These are phyloP conservation scores for Candida krabiensis DNA, from an alignment of 805 yeast genomes.

Conservation along the genomic window DNA sequence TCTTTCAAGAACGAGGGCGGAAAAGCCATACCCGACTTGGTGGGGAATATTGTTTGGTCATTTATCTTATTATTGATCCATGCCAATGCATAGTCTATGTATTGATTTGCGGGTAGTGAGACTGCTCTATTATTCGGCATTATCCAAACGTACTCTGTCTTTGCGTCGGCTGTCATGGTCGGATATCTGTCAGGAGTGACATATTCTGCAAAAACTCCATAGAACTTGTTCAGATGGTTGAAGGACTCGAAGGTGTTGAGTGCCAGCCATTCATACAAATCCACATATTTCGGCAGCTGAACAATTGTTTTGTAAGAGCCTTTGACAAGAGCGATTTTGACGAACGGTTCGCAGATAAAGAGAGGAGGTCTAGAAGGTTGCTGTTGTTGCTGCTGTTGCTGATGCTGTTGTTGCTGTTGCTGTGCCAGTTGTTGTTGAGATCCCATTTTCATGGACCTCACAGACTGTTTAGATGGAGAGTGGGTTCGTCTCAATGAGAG, in stretches of 20 bases:
- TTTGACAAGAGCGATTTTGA: slow-evolving; percentile 89
- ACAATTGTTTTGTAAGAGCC: slow-evolving; percentile 97
- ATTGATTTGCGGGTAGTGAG: slow-evolving; percentile 87
- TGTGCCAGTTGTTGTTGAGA: slow-evolving; percentile 16
- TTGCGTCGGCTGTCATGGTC: slow-evolving; percentile 95
- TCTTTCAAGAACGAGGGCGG: slow-evolving; percentile 83
- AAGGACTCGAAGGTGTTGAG: slow-evolving; percentile 87
- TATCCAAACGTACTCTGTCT: slow-evolving; percentile 87
- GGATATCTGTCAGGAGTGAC: slow-evolving; percentile 89
- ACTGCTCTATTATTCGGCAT: slow-evolving; percentile 69
- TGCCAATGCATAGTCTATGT: slow-evolving; percentile 85
- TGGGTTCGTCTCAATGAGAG: slow-evolving; percentile 47
- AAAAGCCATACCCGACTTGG: slow-evolving; percentile 84
- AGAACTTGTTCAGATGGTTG: slow-evolving; percentile 82
- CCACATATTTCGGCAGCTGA: slow-evolving; percentile 92
- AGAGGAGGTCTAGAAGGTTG: slow-evolving; percentile 45
- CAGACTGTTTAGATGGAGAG: slow-evolving; percentile 46
- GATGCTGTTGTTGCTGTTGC: slow-evolving; percentile 27
- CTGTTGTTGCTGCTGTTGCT: slow-evolving; percentile 22
- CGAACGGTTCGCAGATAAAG: slow-evolving; percentile 89
- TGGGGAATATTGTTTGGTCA: slow-evolving; percentile 90
- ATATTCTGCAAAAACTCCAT: slow-evolving; percentile 87
- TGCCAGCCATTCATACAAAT: slow-evolving; percentile 94
- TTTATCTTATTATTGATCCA: slow-evolving; percentile 88
- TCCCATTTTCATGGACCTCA: slow-evolving; percentile 29